These are phyloP conservation scores for Pythium phragmitis DNA, from an alignment of 352 stramenopile species.

Conservation along the genomic window DNA sequence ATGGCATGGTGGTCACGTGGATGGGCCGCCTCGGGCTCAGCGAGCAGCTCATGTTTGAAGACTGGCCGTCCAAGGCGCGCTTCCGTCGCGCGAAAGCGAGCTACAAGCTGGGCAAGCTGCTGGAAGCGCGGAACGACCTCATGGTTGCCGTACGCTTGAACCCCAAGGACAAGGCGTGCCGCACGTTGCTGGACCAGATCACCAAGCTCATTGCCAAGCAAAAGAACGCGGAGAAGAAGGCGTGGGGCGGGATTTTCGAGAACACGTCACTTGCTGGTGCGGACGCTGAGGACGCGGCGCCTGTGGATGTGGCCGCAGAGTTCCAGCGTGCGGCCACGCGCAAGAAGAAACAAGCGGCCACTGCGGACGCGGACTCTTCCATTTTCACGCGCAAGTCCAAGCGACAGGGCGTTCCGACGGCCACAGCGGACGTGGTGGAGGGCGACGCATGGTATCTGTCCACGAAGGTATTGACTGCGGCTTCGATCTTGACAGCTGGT, in stretches of 20 bases:
- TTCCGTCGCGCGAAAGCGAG: slow-evolving; percentile 81
- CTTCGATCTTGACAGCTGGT: slow-evolving; percentile 67
- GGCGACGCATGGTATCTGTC: slow-evolving; percentile 65
- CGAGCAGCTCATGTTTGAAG: slow-evolving; percentile 79
- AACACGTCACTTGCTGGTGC: slow-evolving; percentile 26
- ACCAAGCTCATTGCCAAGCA: slow-evolving; percentile 70
- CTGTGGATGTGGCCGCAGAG: slow-evolving; percentile 21
- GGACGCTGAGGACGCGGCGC: slow-evolving; percentile 13
- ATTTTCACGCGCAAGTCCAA: slow-evolving; percentile 81
- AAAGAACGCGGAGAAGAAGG: slow-evolving; percentile 75
- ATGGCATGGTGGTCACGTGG: slow-evolving; percentile 81
- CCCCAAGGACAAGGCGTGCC: slow-evolving; percentile 81
- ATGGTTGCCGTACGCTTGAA: slow-evolving; percentile 77
- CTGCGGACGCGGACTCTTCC: slow-evolving; percentile 39
- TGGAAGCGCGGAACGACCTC: slow-evolving; percentile 76
- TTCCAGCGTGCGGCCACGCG: slow-evolving; percentile 17
- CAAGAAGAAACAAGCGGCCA: slow-evolving; percentile 6
- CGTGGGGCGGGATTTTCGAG: slow-evolving; percentile 81
- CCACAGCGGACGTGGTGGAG: slow-evolving; percentile 1
- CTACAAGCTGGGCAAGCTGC: slow-evolving; percentile 71
- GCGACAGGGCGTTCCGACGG: slow-evolving; percentile 18
- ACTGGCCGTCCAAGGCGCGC: slow-evolving; percentile 84
- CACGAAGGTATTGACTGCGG: slow-evolving; percentile 52
- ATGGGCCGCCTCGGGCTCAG: slow-evolving; percentile 79
- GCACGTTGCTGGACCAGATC: slow-evolving; percentile 69